A percentile compares a stretch with the other conserved stretches of the same genome.
These are phyloP conservation scores for Sherardia arvensis DNA, from an alignment of 257 asterid species.

Conservation along the genomic window DNA sequence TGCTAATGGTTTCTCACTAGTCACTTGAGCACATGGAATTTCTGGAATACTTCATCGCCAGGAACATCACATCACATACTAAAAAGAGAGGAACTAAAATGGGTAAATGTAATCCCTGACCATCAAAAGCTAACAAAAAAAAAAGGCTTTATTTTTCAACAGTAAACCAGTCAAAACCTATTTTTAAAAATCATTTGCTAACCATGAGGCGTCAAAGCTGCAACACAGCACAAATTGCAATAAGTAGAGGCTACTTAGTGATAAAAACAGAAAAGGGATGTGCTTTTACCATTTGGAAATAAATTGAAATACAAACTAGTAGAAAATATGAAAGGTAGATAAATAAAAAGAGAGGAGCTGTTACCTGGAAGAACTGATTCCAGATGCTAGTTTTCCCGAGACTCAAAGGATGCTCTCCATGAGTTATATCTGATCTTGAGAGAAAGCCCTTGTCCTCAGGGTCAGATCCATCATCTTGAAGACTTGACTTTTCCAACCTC, in stretches of 20 bases:
- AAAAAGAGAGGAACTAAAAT: neutral
- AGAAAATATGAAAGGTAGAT: neutral
- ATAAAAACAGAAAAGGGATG: neutral
- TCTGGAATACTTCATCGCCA: neutral
- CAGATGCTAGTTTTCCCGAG: slow-evolving; percentile 88
- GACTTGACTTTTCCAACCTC: slow-evolving; percentile 69
- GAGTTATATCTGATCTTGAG: slow-evolving; percentile 77
- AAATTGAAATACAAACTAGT: neutral
- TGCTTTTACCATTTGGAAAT: neutral
- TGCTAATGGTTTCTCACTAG: neutral
- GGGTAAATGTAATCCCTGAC: neutral
- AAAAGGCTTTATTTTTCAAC: neutral
- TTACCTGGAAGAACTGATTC: slow-evolving; percentile 93
- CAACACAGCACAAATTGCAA: neutral
- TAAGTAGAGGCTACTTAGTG: neutral
- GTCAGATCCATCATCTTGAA: slow-evolving; percentile 44
- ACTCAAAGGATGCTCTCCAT: slow-evolving; percentile 91
- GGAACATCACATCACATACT: neutral
- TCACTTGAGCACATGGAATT: neutral
- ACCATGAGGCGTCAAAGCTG: neutral
- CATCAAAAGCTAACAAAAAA: neutral
- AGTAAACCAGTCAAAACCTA: neutral
- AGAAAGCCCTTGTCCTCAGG: slow-evolving; percentile 54
- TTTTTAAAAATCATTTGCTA: neutral
- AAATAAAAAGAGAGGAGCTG: slow-evolving; percentile 2